phyloP scores from a whole-genome alignment of 305 asterid genomes.

The Withania somnifera region DNA sequence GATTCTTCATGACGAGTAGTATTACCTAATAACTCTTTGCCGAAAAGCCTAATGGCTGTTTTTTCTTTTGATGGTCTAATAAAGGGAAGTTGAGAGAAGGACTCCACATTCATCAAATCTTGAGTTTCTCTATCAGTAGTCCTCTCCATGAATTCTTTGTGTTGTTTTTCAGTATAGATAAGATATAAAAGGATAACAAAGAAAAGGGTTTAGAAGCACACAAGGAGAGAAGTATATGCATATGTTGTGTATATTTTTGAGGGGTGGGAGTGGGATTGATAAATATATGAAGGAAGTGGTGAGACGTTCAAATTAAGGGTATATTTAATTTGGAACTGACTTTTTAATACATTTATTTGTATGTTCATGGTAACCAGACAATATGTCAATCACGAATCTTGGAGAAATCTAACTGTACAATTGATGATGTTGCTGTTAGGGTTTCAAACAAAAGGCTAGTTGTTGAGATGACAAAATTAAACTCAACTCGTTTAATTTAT shows the following conservation, averaged over 20 bases:
- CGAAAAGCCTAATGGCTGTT: slow-evolving; percentile 52
- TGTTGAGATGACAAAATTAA: no score
- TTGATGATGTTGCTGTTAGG: neutral
- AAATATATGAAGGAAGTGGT: neutral
- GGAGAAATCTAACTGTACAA: neutral
- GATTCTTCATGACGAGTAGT: neutral
- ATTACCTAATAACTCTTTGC: slow-evolving; percentile 47
- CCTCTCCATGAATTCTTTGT: slow-evolving; percentile 39
- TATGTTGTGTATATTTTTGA: neutral
- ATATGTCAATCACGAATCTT: neutral
- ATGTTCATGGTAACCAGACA: neutral
- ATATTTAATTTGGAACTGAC: neutral
- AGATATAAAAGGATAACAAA: neutral
- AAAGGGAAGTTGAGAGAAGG: slow-evolving; percentile 87
- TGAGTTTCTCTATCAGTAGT: slow-evolving; percentile 38
- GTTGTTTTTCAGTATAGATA: neutral
- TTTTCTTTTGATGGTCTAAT: slow-evolving; percentile 42
- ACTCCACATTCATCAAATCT: slow-evolving; percentile 78
- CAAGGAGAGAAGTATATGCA: neutral
- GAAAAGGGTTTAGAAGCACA: neutral
- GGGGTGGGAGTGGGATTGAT: neutral
- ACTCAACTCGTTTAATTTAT: no score
- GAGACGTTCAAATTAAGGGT: no score
- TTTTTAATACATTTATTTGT: neutral
- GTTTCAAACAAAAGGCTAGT: neutral